Percentiles rank a stretch among this genome's conserved stretches.
These are phyloP conservation scores for Aspergillus sp. DNA, from an alignment of 2,329 filamentous ascomycete species.

Conservation along the genomic window DNA sequence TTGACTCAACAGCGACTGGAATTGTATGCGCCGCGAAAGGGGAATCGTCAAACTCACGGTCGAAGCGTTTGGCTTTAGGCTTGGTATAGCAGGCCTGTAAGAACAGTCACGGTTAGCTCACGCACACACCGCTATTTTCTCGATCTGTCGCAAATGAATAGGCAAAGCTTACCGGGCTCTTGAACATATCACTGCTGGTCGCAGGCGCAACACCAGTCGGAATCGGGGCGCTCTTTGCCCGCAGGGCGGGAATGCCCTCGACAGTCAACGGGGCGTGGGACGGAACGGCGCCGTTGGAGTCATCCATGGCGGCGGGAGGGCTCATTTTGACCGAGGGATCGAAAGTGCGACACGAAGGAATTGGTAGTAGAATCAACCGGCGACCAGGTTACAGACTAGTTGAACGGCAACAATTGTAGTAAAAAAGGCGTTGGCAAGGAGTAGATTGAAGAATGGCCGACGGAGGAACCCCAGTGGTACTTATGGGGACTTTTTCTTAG, in stretches of 20 bases:
- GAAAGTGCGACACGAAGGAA: background rate
- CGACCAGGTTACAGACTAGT: background rate
- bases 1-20: background rate
- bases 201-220: conserved; percentile 73
- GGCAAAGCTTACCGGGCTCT: conserved; percentile 58
- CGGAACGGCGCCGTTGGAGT: conserved; percentile 11
- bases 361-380: background rate
- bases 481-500: conserved; percentile 1
- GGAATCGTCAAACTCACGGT: conserved; percentile 59
- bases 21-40: background rate
- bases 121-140: background rate
- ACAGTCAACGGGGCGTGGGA: conserved; percentile 53
- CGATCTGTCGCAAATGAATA: background rate
- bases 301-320: conserved; percentile 21
- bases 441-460: no score
- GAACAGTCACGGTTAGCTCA: conserved; percentile 10
- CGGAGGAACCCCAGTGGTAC: no score
- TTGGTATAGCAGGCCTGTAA: conserved; percentile 52
- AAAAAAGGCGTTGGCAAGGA: background rate
- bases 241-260: conserved; percentile 64
- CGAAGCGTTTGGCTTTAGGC: conserved; percentile 77
- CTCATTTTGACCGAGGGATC: conserved; percentile 21
- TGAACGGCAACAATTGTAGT: background rate
- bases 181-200: conserved; percentile 79
- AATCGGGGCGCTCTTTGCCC: conserved; percentile 66